A percentile compares a stretch with the other conserved stretches of the same genome.
Evolutionary conservation across 2,329 filamentous ascomycete species (phyloP).

Genomic region (Phymatotrichopsis omnivora): DNA sequence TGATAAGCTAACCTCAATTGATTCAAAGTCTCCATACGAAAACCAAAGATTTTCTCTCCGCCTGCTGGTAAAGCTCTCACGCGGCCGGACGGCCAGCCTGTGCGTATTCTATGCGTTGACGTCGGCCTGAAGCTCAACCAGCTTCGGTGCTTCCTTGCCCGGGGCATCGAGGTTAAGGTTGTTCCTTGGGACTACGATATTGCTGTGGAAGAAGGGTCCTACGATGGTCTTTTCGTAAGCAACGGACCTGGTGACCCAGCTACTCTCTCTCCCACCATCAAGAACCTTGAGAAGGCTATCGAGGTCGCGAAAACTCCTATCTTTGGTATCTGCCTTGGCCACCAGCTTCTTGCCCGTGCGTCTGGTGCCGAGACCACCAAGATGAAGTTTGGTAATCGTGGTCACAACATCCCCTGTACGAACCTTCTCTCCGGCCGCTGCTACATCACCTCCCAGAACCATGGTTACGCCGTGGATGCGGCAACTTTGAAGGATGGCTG

Average conservation of each 20-base stretch:
- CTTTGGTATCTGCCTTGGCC: conserved; percentile 92
- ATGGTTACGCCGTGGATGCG: conserved; percentile 87
- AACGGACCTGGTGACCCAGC: conserved; percentile 96
- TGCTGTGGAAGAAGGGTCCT: conserved; percentile 63
- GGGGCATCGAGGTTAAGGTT: conserved; percentile 87
- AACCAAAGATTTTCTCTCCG: conserved; percentile 77
- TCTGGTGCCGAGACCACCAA: conserved; percentile 78
- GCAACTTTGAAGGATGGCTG: conserved; percentile 64
- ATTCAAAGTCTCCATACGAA: conserved; percentile 70
- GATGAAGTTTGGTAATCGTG: conserved; percentile 99
- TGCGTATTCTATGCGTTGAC: conserved; percentile 86
- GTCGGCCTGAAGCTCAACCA: conserved; percentile 99
- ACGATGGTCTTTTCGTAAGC: conserved; percentile 94
- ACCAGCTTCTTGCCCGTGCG: conserved; percentile 83
- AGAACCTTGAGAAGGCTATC: conserved; percentile 67
- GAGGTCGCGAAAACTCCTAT: conserved; percentile 73
- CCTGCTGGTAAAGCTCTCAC: conserved; percentile 60
- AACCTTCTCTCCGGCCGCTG: conserved; percentile 92
- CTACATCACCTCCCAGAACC: conserved; percentile 98
- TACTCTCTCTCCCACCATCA: conserved; percentile 67
- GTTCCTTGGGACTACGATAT: conserved; percentile 94
- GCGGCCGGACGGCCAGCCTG: conserved; percentile 75
- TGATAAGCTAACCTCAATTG: conserved; percentile 19
- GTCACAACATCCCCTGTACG: conserved; percentile 96
- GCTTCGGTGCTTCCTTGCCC: conserved; percentile 78